phyloP scores from a whole-genome alignment of 2,329 filamentous ascomycete species.

The Ophiostoma australiae region DNA sequence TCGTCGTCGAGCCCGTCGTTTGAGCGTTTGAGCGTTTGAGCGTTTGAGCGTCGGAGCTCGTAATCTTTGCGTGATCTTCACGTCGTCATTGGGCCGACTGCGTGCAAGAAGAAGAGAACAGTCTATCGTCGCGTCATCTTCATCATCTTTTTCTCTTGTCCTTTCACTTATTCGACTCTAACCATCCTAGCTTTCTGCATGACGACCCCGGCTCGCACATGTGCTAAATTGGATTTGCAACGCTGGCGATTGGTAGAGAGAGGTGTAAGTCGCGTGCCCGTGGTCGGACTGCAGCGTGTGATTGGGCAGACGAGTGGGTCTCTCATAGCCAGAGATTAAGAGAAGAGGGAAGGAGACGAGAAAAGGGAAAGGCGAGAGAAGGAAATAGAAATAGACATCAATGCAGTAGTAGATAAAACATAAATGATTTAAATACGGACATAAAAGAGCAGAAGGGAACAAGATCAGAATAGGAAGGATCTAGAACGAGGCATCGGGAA shows the following conservation, averaged over 20 bases:
- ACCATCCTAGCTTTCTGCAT: not conserved
- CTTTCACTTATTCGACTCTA: not conserved
- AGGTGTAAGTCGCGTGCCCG: not conserved
- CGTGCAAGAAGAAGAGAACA: not conserved
- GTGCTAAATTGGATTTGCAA: slow-evolving; percentile 9
- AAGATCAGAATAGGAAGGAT: not conserved
- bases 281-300: not conserved
- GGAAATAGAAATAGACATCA: not conserved
- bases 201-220: not conserved
- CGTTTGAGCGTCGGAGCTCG: not conserved
- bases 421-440: not conserved
- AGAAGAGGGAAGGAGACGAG: not conserved
- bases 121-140: not conserved
- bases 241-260: not conserved
- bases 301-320: not conserved
- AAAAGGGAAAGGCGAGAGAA: not conserved
- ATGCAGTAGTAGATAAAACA: not conserved
- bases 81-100: not conserved
- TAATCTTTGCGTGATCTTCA: not conserved
- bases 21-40: not conserved
- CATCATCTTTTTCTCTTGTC: not conserved
- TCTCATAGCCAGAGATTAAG: not conserved
- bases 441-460: not conserved
- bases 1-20: not conserved
- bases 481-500: not conserved